phyloP scores from a whole-genome alignment of 225 moss, liverwort and hornwort species.

The Pseudoscleropodium purum region DNA sequence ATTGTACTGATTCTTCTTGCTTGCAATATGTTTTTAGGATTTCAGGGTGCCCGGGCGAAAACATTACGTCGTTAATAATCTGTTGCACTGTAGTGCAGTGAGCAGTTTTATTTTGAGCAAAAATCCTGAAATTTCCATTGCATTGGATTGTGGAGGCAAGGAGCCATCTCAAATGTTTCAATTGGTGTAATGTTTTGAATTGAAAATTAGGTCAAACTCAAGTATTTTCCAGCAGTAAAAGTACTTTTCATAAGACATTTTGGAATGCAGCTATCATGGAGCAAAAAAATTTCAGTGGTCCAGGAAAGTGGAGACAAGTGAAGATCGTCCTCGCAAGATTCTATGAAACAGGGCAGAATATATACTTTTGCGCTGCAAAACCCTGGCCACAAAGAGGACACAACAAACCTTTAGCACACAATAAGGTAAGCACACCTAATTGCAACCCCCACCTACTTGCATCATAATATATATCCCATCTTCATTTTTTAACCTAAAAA shows the following conservation, averaged over 20 bases:
- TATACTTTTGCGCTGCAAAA: conserved; percentile 23
- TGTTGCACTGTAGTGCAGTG: not conserved
- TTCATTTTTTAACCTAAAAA: not conserved
- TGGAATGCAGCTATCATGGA: not conserved
- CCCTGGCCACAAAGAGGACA: not conserved
- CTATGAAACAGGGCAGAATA: not conserved
- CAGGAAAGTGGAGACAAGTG: conserved; percentile 3
- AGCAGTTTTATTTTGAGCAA: no score
- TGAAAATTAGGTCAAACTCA: not conserved
- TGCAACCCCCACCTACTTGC: not conserved
- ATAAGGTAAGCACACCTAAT: not conserved
- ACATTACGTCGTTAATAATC: not conserved
- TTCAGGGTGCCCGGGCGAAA: not conserved
- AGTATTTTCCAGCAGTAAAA: not conserved
- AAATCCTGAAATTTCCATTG: no score
- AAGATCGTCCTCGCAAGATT: conserved; percentile 1
- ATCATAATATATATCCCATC: not conserved
- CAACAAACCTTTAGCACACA: conserved; percentile 11
- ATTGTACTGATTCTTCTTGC: not conserved
- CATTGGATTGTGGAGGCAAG: not conserved
- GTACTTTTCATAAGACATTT: not conserved
- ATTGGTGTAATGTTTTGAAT: not conserved
- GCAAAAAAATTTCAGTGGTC: not conserved
- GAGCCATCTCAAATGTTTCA: not conserved
- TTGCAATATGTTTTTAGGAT: not conserved